Conservation (phyloP, 2,329 filamentous ascomycete species). For the Botryotinia calthae region DNA sequence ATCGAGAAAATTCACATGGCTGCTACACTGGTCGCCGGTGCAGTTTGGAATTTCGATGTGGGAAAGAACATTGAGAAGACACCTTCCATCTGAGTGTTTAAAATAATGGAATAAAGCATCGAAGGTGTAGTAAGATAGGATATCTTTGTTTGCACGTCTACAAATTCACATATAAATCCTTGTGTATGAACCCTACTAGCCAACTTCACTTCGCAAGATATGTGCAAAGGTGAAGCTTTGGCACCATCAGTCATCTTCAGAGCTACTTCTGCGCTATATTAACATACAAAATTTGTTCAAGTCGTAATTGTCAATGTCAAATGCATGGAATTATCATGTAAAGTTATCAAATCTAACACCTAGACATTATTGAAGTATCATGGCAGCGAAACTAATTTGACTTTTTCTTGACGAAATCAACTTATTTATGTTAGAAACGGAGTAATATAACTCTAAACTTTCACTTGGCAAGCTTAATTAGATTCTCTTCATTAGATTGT, state of each 20-base stretch:
- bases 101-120: background rate
- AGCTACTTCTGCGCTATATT: no score
- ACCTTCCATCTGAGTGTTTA: no score
- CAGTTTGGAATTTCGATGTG: background rate
- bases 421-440: background rate
- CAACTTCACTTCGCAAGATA: no score
- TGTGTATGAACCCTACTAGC: no score
- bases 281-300: no score
- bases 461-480: no score
- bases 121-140: background rate
- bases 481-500: background rate
- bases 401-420: background rate
- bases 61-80: background rate
- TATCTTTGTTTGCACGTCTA: background rate
- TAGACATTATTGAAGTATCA: background rate
- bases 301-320: accelerated
- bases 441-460: background rate
- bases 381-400: background rate
- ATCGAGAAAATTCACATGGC: background rate
- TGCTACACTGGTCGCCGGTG: background rate
- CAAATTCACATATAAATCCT: background rate
- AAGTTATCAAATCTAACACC: background rate
- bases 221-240: no score
- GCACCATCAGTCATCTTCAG: no score
- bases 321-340: no score